phyloP scores from a whole-genome alignment of 164 flowering plant genomes.

The Tetracentron sinense region DNA sequence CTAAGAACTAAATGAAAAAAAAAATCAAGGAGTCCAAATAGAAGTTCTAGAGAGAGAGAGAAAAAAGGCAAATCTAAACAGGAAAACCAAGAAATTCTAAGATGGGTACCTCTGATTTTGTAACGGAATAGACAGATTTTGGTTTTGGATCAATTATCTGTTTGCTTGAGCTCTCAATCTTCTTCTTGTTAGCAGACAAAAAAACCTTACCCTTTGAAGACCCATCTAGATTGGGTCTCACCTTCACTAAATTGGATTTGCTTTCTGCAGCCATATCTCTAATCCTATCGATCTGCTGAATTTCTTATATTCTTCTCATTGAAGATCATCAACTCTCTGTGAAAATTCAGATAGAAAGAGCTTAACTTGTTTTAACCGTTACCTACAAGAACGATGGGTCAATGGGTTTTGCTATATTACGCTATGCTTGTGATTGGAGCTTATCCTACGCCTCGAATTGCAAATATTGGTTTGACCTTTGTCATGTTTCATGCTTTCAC shows the following conservation, averaged over 20 bases:
- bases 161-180: conserved; percentile 41
- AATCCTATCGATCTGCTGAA: conserved; percentile 4
- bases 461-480: no score
- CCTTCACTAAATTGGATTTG: conserved; percentile 32
- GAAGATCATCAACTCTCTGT: not conserved
- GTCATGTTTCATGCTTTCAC: no score
- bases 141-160: conserved; percentile 31
- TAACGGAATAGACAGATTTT: conserved; percentile 28
- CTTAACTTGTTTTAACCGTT: not conserved
- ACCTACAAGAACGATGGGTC: no score
- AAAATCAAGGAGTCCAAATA: not conserved
- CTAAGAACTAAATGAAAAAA: not conserved
- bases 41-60: not conserved
- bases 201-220: conserved; percentile 34
- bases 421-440: no score
- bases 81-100: not conserved
- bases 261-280: conserved; percentile 34
- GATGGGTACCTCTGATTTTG: conserved; percentile 50
- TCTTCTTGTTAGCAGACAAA: conserved; percentile 35
- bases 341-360: no score
- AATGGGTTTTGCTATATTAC: no score
- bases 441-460: no score
- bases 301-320: no score
- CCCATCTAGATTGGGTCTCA: conserved; percentile 30
- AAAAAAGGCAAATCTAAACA: not conserved